Conservation (phyloP, 345 rosid genomes). For the Brassica rapa region DNA sequence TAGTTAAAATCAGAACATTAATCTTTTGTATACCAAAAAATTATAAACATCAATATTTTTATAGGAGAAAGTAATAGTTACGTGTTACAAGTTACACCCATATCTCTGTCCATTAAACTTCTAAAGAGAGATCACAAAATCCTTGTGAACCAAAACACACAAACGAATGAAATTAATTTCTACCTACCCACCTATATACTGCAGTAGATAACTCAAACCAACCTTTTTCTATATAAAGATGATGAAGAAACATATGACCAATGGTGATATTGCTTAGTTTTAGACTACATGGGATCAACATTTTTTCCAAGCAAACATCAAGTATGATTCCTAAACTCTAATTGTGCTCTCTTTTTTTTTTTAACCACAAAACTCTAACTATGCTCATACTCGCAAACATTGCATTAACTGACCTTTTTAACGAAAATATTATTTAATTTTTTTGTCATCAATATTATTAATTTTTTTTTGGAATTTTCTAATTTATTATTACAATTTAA, state of each 20-base stretch:
- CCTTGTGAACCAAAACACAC: slow-evolving; percentile 15
- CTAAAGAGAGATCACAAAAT: slow-evolving; percentile 14
- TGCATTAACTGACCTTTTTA: too few relatives aligned
- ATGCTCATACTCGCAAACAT: not conserved
- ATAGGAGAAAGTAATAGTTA: not conserved
- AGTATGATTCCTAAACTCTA: not conserved
- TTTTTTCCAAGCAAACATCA: not conserved
- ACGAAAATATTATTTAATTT: too few relatives aligned
- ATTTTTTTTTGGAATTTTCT: not conserved
- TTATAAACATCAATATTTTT: not conserved
- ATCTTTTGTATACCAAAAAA: not conserved
- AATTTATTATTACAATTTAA: slow-evolving; percentile 30
- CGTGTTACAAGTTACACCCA: slow-evolving; percentile 11
- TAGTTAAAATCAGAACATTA: not conserved
- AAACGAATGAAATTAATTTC: not conserved
- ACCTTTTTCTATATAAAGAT: not conserved
- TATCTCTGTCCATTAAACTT: not conserved
- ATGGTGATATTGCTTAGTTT: not conserved
- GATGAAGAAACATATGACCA: not conserved
- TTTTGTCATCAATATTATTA: too few relatives aligned
- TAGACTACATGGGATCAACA: not conserved
- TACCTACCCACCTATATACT: not conserved
- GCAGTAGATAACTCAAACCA: not conserved
- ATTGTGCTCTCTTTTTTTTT: slow-evolving; percentile 11
- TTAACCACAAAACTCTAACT: slow-evolving; percentile 10